phyloP scores from a whole-genome alignment of 2,329 filamentous ascomycete species.

The Penicillium freii region DNA sequence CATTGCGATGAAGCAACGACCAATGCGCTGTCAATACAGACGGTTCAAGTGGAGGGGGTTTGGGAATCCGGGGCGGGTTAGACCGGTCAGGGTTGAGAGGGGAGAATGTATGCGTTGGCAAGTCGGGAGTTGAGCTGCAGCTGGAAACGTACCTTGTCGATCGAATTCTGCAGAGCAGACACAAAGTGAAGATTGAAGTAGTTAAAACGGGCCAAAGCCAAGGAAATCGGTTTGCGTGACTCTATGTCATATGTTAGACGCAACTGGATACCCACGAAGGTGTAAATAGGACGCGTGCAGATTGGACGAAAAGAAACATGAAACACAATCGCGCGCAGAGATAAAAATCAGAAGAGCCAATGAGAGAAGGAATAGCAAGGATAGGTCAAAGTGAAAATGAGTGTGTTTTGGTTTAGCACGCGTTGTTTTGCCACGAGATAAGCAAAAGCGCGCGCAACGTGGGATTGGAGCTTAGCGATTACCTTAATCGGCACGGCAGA shows the following conservation, averaged over 20 bases:
- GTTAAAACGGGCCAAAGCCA: conserved; percentile 2
- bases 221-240: conserved; percentile 15
- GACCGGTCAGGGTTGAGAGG: conserved; percentile 25
- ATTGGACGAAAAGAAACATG: conserved; percentile 10
- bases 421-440: conserved; percentile 23
- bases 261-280: conserved; percentile 9
- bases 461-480: conserved; percentile 20
- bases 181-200: conserved; percentile 13
- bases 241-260: conserved; percentile 17
- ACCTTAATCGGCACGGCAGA: conserved; percentile 13
- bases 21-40: conserved; percentile 31
- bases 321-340: conserved; percentile 10
- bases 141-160: conserved; percentile 37
- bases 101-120: conserved; percentile 44
- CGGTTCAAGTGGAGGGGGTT: conserved; percentile 18
- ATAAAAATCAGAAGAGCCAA: conserved; percentile 12
- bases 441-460: conserved; percentile 15
- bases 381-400: background rate
- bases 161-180: conserved; percentile 28
- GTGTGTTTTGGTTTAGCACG: conserved; percentile 14
- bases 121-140: conserved; percentile 30
- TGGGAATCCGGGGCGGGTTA: conserved; percentile 29
- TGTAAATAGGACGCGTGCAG: conserved; percentile 19
- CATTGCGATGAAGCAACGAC: conserved; percentile 14
- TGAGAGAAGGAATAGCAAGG: conserved; percentile 6